Evolutionary conservation across 2,329 filamentous ascomycete species (phyloP).

Genomic region (Aspergillus udagawae): DNA sequence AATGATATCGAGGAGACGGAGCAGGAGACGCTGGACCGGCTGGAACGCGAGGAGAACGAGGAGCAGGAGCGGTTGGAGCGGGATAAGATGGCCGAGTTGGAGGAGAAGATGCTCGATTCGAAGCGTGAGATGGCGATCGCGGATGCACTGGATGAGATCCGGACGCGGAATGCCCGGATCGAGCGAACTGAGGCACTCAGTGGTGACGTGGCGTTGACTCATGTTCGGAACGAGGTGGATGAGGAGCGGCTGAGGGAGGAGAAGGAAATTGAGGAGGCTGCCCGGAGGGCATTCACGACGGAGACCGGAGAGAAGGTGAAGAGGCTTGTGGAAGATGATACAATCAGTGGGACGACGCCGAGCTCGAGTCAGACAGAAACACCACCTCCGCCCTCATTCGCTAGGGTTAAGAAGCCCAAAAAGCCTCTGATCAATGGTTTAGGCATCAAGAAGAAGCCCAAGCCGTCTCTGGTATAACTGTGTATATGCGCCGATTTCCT

Average conservation of each 20-base stretch:
- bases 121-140: constrained; percentile 95
- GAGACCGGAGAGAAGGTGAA: constrained; percentile 54
- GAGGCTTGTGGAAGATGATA: constrained; percentile 50
- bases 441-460: constrained; percentile 85
- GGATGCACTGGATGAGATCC: constrained; percentile 91
- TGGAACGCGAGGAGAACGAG: constrained; percentile 71
- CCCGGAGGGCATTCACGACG: constrained; percentile 69
- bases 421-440: constrained; percentile 71
- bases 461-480: constrained; percentile 49
- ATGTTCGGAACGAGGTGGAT: constrained; percentile 55
- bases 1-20: constrained; percentile 69
- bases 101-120: constrained; percentile 88
- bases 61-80: constrained; percentile 64
- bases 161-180: constrained; percentile 82
- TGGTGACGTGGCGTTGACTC: constrained; percentile 52
- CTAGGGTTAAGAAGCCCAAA: constrained; percentile 77
- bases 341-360: constrained; percentile 25
- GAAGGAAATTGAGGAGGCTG: constrained; percentile 77
- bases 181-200: constrained; percentile 70
- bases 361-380: constrained; percentile 25
- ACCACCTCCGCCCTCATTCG: constrained; percentile 62
- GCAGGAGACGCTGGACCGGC: constrained; percentile 76
- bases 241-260: constrained; percentile 64
- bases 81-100: constrained; percentile 92
- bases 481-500: not conserved